Conservation (phyloP, 1,284 basidiomycete species). For the Cryptococcus neoformans region DNA sequence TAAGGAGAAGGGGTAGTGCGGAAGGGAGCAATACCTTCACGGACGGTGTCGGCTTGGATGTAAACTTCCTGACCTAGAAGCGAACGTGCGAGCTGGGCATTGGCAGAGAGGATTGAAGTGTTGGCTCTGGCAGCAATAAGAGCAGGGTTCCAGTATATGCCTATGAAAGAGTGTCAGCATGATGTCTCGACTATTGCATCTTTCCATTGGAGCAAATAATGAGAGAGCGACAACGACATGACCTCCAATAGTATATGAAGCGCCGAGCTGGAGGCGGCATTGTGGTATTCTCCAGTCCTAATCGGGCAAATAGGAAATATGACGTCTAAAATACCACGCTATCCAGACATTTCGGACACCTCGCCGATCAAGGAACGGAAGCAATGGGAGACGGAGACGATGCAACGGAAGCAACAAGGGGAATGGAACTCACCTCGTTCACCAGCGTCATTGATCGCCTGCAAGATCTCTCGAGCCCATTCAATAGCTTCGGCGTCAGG, state of each 20-base stretch:
- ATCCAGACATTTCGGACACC: not conserved
- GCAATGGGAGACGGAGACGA: not conserved
- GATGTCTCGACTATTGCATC: too few species aligned
- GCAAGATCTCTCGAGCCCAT: constrained; percentile 27
- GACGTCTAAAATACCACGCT: not conserved
- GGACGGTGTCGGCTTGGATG: constrained; percentile 27
- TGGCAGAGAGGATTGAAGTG: constrained; percentile 34
- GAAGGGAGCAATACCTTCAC: constrained; percentile 7
- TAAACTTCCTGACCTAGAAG: constrained; percentile 18
- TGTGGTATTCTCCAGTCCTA: too few species aligned
- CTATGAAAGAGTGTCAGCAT: constrained; percentile 7
- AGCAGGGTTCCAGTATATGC: constrained; percentile 33
- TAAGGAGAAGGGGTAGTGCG: constrained; percentile 5
- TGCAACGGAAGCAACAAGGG: not conserved
- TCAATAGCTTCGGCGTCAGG: constrained; percentile 32
- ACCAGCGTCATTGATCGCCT: constrained; percentile 11
- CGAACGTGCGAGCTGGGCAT: constrained; percentile 21
- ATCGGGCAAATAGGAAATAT: too few species aligned
- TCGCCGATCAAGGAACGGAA: not conserved
- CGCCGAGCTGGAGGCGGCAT: too few species aligned
- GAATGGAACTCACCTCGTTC: constrained; percentile 19
- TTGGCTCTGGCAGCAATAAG: constrained; percentile 35
- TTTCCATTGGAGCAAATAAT: not conserved
- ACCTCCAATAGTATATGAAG: too few species aligned
- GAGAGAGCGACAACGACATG: not conserved